These are phyloP conservation scores for Anisogramma anomala DNA, from an alignment of 2,329 filamentous ascomycete genomes.

Conservation along the genomic window DNA sequence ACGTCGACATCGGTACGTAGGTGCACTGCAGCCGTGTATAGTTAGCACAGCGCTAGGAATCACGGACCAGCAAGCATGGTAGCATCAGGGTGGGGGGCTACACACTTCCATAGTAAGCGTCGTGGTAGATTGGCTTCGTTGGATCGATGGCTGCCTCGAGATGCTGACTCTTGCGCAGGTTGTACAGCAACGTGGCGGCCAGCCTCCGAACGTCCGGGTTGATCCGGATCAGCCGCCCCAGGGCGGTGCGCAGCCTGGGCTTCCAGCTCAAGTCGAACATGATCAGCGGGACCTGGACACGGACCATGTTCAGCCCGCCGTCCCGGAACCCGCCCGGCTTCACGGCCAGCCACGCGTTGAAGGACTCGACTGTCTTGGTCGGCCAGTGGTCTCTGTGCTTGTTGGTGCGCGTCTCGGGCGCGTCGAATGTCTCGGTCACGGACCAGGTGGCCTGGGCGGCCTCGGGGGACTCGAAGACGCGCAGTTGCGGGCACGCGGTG, in stretches of 20 bases:
- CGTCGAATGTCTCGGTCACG: neutral
- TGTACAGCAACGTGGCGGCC: neutral
- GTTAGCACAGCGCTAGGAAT: no score
- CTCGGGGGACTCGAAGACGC: conserved; percentile 5
- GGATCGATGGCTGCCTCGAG: neutral
- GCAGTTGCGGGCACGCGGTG: conserved; percentile 2
- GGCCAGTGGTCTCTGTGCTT: neutral
- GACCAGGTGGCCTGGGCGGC: neutral
- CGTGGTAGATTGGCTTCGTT: neutral
- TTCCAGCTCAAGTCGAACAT: neutral
- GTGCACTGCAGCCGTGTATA: neutral
- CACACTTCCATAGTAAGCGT: conserved; percentile 3
- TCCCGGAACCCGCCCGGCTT: conserved; percentile 11
- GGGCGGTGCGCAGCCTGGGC: neutral
- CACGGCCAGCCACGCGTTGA: conserved; percentile 7
- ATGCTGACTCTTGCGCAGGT: neutral
- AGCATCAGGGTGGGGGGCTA: neutral
- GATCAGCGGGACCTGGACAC: conserved; percentile 6
- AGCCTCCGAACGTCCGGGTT: conserved; percentile 2
- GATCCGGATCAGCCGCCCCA: conserved; percentile 4
- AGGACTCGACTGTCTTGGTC: neutral
- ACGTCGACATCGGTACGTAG: conserved; percentile 11
- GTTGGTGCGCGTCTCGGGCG: neutral
- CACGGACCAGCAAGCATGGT: no score
- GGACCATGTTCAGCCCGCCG: conserved; percentile 15